Base-by-base conservation (phyloP, 2,329 filamentous ascomycete species). In the Cladosporium cucumerinum region DNA sequence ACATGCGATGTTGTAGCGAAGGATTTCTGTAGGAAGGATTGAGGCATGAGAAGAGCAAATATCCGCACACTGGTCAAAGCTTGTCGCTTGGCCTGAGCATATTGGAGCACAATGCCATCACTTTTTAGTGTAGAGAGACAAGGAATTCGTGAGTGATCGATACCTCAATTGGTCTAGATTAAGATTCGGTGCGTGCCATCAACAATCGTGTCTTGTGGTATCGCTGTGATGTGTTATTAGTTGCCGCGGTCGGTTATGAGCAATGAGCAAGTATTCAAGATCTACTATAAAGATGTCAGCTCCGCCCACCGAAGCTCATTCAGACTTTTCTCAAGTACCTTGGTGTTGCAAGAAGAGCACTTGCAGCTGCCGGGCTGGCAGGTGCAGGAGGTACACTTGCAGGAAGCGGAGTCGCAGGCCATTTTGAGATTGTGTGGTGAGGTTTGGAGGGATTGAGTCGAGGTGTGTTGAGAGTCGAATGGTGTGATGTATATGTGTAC, bases 341-440 rank as follows among this genome's bases (percentile, higher is more conserved):
- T 57, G 54, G 54, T 39, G 54, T 57, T 57, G 54, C 54, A 57
- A 30, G 54, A 57, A 18, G 54, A 39, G 54, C 54, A 57, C 54
- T 57, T 34, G 54, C 28, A 57, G 54, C 54, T 57, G 34, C 34
- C 54, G 5, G 48, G 48, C 25, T 51, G 48, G 48, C 48, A 51
- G 23, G 48, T 51, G 48, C 48, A 51, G 48, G 23, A 16, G 48
- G 48, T 51, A 25, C 48, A 51, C 23, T 25, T 51, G 48, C 48
- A 51, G 26, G 48, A 51, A n/a, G 48, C 48, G 48, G 23, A 26
- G 48, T 25, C 23, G 23, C 48, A 51, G 48, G 48, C 48, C 48
- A 51, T 51, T 51, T 28, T 51, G n/a, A n/a, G n/a, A n/a, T n/a
- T n/a, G n/a, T n/a, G n/a, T 16, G 26, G 48, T 26, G 5, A 51